Evolutionary conservation across 2,329 filamentous ascomycete species (phyloP), one percentile per base, ranked within the genome.

Genomic region (Aspergillus ruber): DNA sequence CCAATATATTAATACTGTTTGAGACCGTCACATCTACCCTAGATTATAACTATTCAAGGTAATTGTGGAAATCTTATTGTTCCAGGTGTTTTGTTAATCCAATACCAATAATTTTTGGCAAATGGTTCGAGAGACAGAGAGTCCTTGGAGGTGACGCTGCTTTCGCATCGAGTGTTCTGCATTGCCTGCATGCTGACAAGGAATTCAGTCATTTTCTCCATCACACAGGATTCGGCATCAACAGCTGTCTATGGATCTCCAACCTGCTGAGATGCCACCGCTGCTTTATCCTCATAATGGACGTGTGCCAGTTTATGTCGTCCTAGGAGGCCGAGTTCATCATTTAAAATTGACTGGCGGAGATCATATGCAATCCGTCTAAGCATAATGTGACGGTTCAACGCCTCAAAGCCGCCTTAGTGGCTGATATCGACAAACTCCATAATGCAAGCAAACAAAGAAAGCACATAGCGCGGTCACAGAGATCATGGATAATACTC

Each of bases 321-420:
- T 25, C 45, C 21, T 12, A 47, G 25, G 21, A 43, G 3, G 25
- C 45, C 38, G 43, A 17, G 33, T 36, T 36, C 33, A 36, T 18
- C 44, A 47, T 46, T 21, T 23, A 46, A 23, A 42, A 49, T 21
- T 17, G 33, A 21, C 36, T 47, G 47, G 36, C 38, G 38, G 35
- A 49, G 47, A 42, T 49, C 32, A 17, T 20, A 23, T 47, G 47
- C 21, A 49, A 43, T 15, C 20, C 29, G 20, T 49, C 51, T 44
- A 42, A 45, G 27, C 35, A 51, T 47, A 10, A 53, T n/a, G n/a
- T n/a, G n/a, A n/a, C n/a, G n/a, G n/a, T n/a, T n/a, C n/a, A n/a
- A n/a, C n/a, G n/a, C n/a, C n/a, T n/a, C n/a, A n/a, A n/a, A n/a
- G n/a, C n/a, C n/a, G n/a, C n/a, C n/a, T n/a, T n/a, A n/a, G n/a